Percentiles rank a stretch among this genome's conserved stretches.
Evolutionary conservation across 1,284 basidiomycete genomes (phyloP).

Genomic region (Porogramme epimiltina): DNA sequence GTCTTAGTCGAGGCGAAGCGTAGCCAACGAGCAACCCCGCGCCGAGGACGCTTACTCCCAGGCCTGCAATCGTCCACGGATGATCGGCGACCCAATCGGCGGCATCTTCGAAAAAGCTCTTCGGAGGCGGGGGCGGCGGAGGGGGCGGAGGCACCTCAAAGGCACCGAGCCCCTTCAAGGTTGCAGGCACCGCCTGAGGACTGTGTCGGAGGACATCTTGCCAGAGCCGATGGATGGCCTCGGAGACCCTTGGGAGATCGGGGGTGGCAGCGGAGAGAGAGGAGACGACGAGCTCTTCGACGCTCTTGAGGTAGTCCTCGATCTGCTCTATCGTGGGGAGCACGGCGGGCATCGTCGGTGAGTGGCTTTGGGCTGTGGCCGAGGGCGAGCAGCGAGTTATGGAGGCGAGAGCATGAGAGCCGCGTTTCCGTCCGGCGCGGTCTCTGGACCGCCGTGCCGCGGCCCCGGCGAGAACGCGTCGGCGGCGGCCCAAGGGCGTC

Average conservation of each 20-base stretch:
- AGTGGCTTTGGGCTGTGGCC: not conserved
- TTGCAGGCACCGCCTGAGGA: slow-evolving; percentile 55
- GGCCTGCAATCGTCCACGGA: slow-evolving; percentile 57
- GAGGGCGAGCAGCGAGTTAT: not conserved
- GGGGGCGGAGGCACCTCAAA: slow-evolving; percentile 69
- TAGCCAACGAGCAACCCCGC: slow-evolving; percentile 63
- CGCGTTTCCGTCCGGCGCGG: not conserved
- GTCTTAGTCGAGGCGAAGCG: slow-evolving; percentile 26
- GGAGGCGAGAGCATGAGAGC: slow-evolving; percentile 6
- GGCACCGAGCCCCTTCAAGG: slow-evolving; percentile 64
- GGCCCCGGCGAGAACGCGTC: slow-evolving; percentile 6
- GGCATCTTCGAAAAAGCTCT: slow-evolving; percentile 46
- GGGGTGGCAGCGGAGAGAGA: slow-evolving; percentile 60
- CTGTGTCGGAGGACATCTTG: slow-evolving; percentile 78
- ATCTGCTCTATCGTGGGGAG: slow-evolving; percentile 61
- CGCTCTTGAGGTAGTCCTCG: slow-evolving; percentile 67
- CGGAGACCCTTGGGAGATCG: slow-evolving; percentile 62
- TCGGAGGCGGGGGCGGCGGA: slow-evolving; percentile 52
- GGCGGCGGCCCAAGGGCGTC: too few species aligned
- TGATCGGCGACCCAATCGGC: slow-evolving; percentile 55
- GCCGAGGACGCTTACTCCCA: slow-evolving; percentile 58
- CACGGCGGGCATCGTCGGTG: slow-evolving; percentile 22
- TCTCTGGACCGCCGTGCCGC: slow-evolving; percentile 12
- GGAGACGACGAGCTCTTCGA: slow-evolving; percentile 64
- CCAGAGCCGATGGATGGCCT: slow-evolving; percentile 72